Evolutionary conservation across 2,329 filamentous ascomycete genomes (phyloP).

Genomic region (Blastomyces percursus): DNA sequence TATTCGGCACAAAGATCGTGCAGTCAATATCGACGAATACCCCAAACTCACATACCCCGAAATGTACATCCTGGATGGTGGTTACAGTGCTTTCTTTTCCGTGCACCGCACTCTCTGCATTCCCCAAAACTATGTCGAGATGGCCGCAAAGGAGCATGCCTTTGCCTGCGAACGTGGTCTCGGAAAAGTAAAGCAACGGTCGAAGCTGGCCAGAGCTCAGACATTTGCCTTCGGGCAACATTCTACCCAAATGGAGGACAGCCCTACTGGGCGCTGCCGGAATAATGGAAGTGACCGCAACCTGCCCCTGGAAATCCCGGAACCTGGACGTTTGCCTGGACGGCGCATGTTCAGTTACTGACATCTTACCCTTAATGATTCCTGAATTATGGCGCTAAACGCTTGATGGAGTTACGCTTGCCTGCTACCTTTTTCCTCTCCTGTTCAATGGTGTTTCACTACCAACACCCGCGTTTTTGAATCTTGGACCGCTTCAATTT

Average conservation of each 20-base stretch:
- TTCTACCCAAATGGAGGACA: conserved; percentile 49
- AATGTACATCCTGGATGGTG: conserved; percentile 91
- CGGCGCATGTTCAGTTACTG: conserved; percentile 37
- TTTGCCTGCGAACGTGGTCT: conserved; percentile 90
- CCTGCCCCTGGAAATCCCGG: conserved; percentile 26
- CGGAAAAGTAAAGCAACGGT: conserved; percentile 79
- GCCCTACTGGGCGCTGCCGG: conserved; percentile 44
- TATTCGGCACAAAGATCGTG: conserved; percentile 79
- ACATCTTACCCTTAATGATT: conserved; percentile 4
- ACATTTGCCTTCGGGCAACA: conserved; percentile 91
- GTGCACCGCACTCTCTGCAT: conserved; percentile 71
- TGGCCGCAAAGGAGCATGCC: conserved; percentile 85
- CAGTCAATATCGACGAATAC: conserved; percentile 73
- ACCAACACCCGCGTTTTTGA: not conserved
- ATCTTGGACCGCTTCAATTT: conserved; percentile 2
- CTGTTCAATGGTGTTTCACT: not conserved
- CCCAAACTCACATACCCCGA: conserved; percentile 89
- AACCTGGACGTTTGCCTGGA: conserved; percentile 28
- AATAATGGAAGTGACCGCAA: conserved; percentile 23
- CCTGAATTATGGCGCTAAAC: conserved; percentile 8
- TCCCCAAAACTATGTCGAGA: conserved; percentile 92
- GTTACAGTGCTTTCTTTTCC: conserved; percentile 86
- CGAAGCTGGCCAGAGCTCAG: conserved; percentile 74
- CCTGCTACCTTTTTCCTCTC: not conserved
- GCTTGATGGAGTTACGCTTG: conserved; percentile 15